Evolutionary conservation across 2,329 filamentous ascomycete species (phyloP).

Genomic region (Bipolaris cookei): DNA sequence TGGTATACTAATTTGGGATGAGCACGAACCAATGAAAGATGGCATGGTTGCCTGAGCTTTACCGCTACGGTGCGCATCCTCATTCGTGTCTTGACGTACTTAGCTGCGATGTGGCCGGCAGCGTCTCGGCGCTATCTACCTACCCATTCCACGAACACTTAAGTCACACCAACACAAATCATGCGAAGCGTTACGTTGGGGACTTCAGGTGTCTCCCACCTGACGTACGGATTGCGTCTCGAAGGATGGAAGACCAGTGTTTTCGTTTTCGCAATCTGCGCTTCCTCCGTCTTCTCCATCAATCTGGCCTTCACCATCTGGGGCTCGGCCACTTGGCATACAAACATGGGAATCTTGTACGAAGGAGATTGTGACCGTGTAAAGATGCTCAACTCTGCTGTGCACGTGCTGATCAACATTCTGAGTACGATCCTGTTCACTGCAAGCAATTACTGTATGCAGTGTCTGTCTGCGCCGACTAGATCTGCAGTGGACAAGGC

Average conservation of each 20-base stretch:
- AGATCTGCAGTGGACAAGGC: background rate
- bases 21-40: no score
- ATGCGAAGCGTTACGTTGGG: background rate
- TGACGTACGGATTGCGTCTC: background rate
- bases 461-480: conserved; percentile 23
- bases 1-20: no score
- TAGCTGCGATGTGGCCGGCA: background rate
- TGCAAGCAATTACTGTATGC: conserved; percentile 24
- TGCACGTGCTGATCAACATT: conserved; percentile 57
- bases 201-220: background rate
- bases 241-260: background rate
- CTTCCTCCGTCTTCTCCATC: conserved; percentile 1
- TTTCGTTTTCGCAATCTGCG: background rate
- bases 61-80: no score
- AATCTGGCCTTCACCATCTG: background rate
- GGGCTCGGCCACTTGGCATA: background rate
- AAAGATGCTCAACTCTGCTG: conserved; percentile 4
- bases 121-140: background rate
- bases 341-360: conserved; percentile 8
- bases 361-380: conserved; percentile 27
- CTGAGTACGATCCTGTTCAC: conserved; percentile 40
- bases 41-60: no score
- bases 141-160: background rate
- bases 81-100: no score
- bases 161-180: background rate